A percentile compares a stretch with the other conserved stretches of the same genome.
Evolutionary conservation across 495 filamentous ascomycete genomes (phyloP).

Genomic region (Astrothelium subdiscretum): DNA sequence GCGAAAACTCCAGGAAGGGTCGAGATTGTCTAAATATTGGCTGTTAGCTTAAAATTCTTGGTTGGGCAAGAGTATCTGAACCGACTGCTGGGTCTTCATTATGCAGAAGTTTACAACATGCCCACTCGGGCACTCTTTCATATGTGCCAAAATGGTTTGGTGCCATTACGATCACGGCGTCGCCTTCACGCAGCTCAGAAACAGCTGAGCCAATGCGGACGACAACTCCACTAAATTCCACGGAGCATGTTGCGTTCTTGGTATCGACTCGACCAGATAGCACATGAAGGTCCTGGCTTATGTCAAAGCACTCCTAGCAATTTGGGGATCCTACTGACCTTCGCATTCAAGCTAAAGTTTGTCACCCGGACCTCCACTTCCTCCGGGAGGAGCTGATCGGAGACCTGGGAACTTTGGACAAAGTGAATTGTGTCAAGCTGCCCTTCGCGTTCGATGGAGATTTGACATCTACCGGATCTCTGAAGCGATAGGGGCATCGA

Average conservation of each 20-base stretch:
- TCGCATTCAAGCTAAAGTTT: not conserved
- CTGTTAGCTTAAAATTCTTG: too few relatives aligned
- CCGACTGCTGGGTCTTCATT: conserved; percentile 11
- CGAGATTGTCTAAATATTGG: too few relatives aligned
- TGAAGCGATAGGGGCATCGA: too few relatives aligned
- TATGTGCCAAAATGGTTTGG: not conserved
- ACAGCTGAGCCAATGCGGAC: not conserved
- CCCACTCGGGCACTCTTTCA: not conserved
- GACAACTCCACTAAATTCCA: not conserved
- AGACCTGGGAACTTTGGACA: too few relatives aligned
- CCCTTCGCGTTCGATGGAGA: not conserved
- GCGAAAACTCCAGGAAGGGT: conserved; percentile 33
- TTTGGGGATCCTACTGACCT: not conserved
- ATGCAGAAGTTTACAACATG: not conserved
- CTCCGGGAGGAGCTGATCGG: too few relatives aligned
- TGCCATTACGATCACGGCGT: not conserved
- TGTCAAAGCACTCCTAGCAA: not conserved
- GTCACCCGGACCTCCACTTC: conserved; percentile 5
- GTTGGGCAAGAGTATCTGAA: too few relatives aligned
- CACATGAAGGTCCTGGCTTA: not conserved
- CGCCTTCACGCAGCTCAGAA: not conserved
- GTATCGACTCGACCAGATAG: not conserved
- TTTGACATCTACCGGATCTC: too few relatives aligned
- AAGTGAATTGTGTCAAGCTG: conserved; percentile 2
- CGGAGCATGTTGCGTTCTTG: not conserved